A percentile compares a stretch with the other conserved stretches of the same genome.
These are phyloP conservation scores for Mycena haematopus DNA, from an alignment of 768 basidiomycete genomes.

Conservation along the genomic window DNA sequence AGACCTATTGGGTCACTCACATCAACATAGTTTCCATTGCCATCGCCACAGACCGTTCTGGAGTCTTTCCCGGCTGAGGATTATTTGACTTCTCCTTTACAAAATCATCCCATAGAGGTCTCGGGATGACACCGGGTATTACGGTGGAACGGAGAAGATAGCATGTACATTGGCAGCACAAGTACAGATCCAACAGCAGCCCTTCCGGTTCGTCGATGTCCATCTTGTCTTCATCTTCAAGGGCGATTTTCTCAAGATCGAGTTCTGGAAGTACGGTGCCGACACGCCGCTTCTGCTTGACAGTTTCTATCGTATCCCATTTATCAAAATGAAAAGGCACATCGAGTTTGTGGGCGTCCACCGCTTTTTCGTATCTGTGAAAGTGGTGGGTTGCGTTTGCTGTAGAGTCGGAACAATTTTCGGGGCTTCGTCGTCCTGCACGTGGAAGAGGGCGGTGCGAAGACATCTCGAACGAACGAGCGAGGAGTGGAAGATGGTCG, in stretches of 20 bases:
- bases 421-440: slow-evolving; percentile 43
- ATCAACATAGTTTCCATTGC: slow-evolving; percentile 71
- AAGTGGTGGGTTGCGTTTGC: slow-evolving; percentile 81
- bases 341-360: slow-evolving; percentile 71
- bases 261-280: slow-evolving; percentile 44
- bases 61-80: slow-evolving; percentile 61
- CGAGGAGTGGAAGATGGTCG: slow-evolving; percentile 64
- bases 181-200: slow-evolving; percentile 74
- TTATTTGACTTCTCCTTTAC: slow-evolving; percentile 63
- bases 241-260: slow-evolving; percentile 51
- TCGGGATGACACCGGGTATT: slow-evolving; percentile 76
- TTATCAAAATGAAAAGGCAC: slow-evolving; percentile 63
- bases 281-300: slow-evolving; percentile 59
- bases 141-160: slow-evolving; percentile 73
- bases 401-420: slow-evolving; percentile 27
- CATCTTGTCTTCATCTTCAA: slow-evolving; percentile 39
- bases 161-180: slow-evolving; percentile 85
- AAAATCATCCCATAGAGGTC: slow-evolving; percentile 67
- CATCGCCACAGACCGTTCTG: slow-evolving; percentile 58
- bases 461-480: slow-evolving; percentile 54
- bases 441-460: slow-evolving; percentile 58
- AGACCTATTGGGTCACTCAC: slow-evolving; percentile 48
- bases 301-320: slow-evolving; percentile 60
- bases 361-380: slow-evolving; percentile 73
- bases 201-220: slow-evolving; percentile 53